These are phyloP conservation scores for Dunaliella primolecta DNA, from an alignment of 139 green algal species.

Conservation along the genomic window DNA sequence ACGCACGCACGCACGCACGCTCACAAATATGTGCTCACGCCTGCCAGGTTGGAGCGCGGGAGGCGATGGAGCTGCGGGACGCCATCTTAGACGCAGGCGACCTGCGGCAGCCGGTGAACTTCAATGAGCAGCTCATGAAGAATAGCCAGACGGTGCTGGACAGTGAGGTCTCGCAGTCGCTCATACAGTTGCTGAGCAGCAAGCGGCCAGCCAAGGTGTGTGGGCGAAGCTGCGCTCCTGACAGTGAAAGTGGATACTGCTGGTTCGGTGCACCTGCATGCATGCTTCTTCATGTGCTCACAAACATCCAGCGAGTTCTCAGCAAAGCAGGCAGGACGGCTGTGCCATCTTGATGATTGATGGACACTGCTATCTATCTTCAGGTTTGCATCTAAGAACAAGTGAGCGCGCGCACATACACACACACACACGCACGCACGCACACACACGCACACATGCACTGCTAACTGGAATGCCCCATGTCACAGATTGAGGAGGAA, in stretches of 20 bases:
- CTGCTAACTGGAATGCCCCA: too few species aligned
- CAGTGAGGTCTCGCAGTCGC: slow-evolving; percentile 41
- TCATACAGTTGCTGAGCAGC: slow-evolving; percentile 55
- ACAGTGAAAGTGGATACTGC: not conserved
- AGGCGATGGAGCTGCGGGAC: slow-evolving; percentile 50
- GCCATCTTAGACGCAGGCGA: slow-evolving; percentile 48
- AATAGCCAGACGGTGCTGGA: slow-evolving; percentile 48
- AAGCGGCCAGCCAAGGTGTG: slow-evolving; percentile 30
- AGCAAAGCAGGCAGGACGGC: too few species aligned
- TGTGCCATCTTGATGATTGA: too few species aligned
- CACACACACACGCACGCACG: not conserved
- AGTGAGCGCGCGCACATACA: not conserved
- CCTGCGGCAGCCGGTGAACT: slow-evolving; percentile 54
- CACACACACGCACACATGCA: not conserved
- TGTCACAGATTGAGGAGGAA: slow-evolving; percentile 42
- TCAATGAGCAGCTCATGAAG: slow-evolving; percentile 60
- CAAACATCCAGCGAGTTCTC: too few species aligned
- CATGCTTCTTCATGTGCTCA: not conserved
- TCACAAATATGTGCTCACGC: not conserved
- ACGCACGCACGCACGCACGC: not conserved
- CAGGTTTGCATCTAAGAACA: too few species aligned
- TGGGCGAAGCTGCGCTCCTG: too few species aligned
- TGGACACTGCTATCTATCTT: too few species aligned
- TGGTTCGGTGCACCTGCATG: not conserved
- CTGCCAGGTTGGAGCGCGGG: slow-evolving; percentile 24